A percentile compares a stretch with the other conserved stretches of the same genome.
Conservation (phyloP, 2,329 filamentous ascomycete genomes). For the Venturia carpophila region DNA sequence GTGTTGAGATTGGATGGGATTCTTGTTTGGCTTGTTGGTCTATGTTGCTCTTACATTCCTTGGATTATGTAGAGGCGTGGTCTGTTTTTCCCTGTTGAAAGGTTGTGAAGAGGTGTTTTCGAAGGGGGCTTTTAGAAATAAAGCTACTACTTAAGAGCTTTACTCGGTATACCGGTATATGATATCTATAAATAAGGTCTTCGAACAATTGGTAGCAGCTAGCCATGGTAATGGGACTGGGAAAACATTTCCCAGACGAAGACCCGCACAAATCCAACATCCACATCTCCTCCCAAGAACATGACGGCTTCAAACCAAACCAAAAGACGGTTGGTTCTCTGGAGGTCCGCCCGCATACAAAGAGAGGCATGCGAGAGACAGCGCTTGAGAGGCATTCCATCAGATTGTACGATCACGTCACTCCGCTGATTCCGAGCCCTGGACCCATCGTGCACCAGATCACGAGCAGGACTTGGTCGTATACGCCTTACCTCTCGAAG, state of each 20-base stretch:
- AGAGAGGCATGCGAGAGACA: no score
- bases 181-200: not conserved
- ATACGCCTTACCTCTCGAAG: not conserved
- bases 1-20: no score
- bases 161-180: not conserved
- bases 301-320: not conserved
- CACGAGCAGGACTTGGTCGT: not conserved
- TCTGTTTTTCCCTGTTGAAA: no score
- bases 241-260: not conserved
- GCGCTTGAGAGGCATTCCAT: not conserved
- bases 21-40: no score
- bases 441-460: not conserved
- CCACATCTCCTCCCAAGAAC: not conserved
- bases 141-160: not conserved
- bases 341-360: not conserved
- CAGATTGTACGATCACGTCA: not conserved
- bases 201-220: not conserved
- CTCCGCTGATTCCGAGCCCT: not conserved
- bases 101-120: not conserved
- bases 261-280: not conserved
- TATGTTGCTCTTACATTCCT: no score
- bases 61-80: no score
- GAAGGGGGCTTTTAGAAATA: not conserved
- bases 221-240: not conserved
- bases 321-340: not conserved